Evolutionary conservation across 164 flowering plant genomes (phyloP).

Genomic region (Santalum album): DNA sequence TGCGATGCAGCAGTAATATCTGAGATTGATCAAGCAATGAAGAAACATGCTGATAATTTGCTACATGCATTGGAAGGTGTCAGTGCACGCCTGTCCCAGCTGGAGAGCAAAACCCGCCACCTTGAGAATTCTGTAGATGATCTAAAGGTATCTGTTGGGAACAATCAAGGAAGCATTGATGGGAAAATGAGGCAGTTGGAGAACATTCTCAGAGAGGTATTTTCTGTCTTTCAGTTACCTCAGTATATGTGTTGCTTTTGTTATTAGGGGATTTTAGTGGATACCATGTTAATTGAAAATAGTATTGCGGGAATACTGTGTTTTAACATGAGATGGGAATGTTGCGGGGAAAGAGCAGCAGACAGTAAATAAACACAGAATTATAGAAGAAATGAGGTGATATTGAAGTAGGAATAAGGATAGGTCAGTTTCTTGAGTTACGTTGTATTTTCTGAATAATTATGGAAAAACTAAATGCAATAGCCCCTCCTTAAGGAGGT

Average conservation of each 20-base stretch:
- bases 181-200: slow-evolving; percentile 83
- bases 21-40: slow-evolving; percentile 73
- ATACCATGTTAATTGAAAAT: not conserved
- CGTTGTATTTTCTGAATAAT: too few relatives aligned
- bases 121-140: slow-evolving; percentile 79
- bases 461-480: too few relatives aligned
- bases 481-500: too few relatives aligned
- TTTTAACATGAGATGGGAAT: too few relatives aligned
- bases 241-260: not conserved
- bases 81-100: slow-evolving; percentile 70
- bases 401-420: too few relatives aligned
- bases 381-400: too few relatives aligned
- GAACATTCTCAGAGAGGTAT: slow-evolving; percentile 79
- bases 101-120: slow-evolving; percentile 66
- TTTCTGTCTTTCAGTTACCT: not conserved
- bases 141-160: slow-evolving; percentile 62
- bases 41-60: slow-evolving; percentile 69
- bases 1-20: slow-evolving; percentile 34
- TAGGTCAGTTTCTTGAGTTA: too few relatives aligned
- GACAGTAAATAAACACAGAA: too few relatives aligned
- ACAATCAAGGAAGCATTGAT: slow-evolving; percentile 67
- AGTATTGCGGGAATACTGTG: too few relatives aligned
- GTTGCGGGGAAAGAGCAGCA: too few relatives aligned
- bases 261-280: not conserved
- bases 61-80: slow-evolving; percentile 65